These are phyloP conservation scores for Alternaria novae-zelandiae DNA, from an alignment of 2,329 filamentous ascomycete genomes.

Conservation along the genomic window DNA sequence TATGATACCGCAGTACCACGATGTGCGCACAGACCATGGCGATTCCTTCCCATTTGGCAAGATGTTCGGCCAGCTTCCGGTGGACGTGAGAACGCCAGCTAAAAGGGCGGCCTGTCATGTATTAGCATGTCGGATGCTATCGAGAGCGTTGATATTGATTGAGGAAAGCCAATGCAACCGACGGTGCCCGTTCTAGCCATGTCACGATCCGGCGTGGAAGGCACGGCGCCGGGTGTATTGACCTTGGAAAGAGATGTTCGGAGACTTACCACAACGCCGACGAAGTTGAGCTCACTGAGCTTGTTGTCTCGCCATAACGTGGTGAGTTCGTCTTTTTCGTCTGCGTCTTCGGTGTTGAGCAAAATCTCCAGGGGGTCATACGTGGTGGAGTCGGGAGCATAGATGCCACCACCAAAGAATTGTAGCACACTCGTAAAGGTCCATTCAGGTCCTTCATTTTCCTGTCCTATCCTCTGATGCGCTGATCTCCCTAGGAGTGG, in stretches of 20 bases:
- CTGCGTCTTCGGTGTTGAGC: conserved; percentile 43
- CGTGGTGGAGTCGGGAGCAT: conserved; percentile 41
- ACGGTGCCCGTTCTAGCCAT: neutral
- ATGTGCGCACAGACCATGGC: conserved; percentile 52
- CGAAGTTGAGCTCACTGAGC: conserved; percentile 51
- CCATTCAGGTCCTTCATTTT: conserved; percentile 8
- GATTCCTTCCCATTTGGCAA: conserved; percentile 45
- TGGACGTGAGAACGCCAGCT: conserved; percentile 51
- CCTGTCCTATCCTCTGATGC: conserved; percentile 5
- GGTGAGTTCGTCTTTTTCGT: conserved; percentile 47
- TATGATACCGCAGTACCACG: conserved; percentile 54
- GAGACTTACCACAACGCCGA: conserved; percentile 50
- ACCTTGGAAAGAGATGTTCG: neutral
- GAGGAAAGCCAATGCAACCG: no score
- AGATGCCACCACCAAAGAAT: conserved; percentile 45
- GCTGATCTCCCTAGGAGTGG: conserved; percentile 27
- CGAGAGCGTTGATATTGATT: neutral
- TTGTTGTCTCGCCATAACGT: conserved; percentile 50
- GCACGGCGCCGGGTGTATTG: neutral
- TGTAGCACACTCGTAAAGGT: conserved; percentile 22
- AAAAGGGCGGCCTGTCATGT: conserved; percentile 45
- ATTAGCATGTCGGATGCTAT: neutral
- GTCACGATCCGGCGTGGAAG: no score
- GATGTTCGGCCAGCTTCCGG: conserved; percentile 53
- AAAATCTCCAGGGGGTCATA: conserved; percentile 48